Evolutionary conservation across 73 alveolate genomes (phyloP).

Genomic region (Tetrahymena borealis): DNA sequence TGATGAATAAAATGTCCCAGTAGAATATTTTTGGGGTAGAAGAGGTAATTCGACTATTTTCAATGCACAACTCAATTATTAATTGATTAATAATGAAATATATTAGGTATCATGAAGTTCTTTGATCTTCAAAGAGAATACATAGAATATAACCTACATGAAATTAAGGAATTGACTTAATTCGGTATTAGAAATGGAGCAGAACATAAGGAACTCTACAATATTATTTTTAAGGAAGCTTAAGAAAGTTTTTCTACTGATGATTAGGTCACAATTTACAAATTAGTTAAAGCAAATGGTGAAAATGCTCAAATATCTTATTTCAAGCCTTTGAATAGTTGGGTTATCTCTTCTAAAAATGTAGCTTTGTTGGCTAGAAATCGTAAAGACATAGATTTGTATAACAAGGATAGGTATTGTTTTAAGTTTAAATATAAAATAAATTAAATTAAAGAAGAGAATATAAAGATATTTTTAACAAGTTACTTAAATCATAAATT

Average conservation of each 20-base stretch:
- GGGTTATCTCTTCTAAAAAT: constrained; percentile 90
- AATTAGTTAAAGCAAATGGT: constrained; percentile 91
- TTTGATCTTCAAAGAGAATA: constrained; percentile 54
- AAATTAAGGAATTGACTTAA: not conserved
- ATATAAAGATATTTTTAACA: no score
- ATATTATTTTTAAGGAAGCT: constrained; percentile 31
- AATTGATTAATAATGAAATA: not conserved
- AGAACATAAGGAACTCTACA: not conserved
- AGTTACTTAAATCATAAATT: no score
- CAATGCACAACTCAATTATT: no score
- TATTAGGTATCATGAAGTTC: constrained; percentile 69
- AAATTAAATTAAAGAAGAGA: no score
- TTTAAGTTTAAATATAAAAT: no score
- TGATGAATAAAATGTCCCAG: not conserved
- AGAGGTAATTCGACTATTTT: not conserved
- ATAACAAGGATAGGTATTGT: not conserved
- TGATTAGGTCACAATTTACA: constrained; percentile 54
- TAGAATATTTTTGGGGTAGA: not conserved
- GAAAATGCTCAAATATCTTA: constrained; percentile 87
- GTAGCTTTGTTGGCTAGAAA: constrained; percentile 65
- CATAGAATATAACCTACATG: constrained; percentile 11
- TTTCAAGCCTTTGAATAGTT: constrained; percentile 56
- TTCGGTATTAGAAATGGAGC: constrained; percentile 4
- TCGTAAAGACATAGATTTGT: constrained; percentile 55
- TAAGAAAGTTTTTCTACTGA: constrained; percentile 43